Evolutionary conservation across 164 flowering plant genomes (phyloP).

Genomic region (Pachysandra terminalis): DNA sequence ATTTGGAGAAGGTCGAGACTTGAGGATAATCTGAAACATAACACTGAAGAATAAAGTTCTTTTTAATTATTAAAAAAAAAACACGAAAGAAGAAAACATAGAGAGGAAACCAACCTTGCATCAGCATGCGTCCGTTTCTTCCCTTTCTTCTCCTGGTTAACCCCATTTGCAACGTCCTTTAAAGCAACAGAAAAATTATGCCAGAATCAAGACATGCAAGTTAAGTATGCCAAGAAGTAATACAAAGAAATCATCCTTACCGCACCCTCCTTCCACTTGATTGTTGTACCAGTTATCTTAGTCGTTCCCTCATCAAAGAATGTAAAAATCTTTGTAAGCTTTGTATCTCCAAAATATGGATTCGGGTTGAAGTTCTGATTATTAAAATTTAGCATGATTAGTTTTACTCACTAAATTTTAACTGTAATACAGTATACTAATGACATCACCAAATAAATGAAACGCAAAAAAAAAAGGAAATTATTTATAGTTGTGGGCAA

Average conservation of each 20-base stretch:
- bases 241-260: constrained; percentile 23
- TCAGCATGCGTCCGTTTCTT: constrained; percentile 50
- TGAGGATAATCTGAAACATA: too few relatives aligned
- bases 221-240: constrained; percentile 2
- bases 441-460: not conserved
- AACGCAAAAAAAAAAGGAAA: not conserved
- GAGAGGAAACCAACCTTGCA: constrained; percentile 39
- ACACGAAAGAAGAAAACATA: too few relatives aligned
- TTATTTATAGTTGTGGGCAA: too few relatives aligned
- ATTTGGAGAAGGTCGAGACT: too few relatives aligned
- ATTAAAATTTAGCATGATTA: not conserved
- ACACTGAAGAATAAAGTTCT: too few relatives aligned
- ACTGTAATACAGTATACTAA: too few relatives aligned
- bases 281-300: constrained; percentile 48
- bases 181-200: not conserved
- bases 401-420: not conserved
- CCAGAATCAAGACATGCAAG: not conserved
- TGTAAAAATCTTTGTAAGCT: constrained; percentile 53
- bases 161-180: constrained; percentile 58
- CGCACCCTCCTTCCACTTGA: constrained; percentile 77
- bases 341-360: constrained; percentile 63
- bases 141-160: constrained; percentile 55
- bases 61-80: too few relatives aligned
- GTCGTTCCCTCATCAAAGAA: constrained; percentile 62
- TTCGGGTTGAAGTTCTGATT: constrained; percentile 63